Conservation (phyloP, 345 rosid genomes). For the Gossypium raimondii region DNA sequence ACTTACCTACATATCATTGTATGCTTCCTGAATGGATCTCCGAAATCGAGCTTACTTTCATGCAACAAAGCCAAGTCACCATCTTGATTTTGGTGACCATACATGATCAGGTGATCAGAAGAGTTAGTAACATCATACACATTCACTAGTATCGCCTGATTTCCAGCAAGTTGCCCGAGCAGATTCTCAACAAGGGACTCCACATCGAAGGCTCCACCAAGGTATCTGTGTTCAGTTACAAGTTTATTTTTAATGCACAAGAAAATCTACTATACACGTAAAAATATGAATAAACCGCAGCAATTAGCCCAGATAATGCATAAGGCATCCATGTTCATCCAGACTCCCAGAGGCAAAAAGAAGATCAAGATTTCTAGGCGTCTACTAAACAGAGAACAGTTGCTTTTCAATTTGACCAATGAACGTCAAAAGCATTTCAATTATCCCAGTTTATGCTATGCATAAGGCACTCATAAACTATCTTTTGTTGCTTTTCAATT, state of each 20-base stretch:
- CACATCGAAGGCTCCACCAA: constrained; percentile 98
- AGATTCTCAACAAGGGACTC: constrained; percentile 98
- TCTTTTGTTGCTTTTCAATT: neutral
- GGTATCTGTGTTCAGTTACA: constrained; percentile 53
- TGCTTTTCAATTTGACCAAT: too few relatives aligned
- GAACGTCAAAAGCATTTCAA: too few relatives aligned
- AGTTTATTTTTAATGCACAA: neutral
- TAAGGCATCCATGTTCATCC: neutral
- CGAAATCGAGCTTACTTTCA: constrained; percentile 85
- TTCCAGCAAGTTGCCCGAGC: constrained; percentile 95
- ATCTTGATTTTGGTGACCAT: constrained; percentile 74
- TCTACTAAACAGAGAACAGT: too few relatives aligned
- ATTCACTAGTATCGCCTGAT: constrained; percentile 85
- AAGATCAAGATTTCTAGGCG: too few relatives aligned
- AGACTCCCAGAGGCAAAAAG: neutral
- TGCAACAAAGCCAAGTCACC: constrained; percentile 69
- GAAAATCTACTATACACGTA: neutral
- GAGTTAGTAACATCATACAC: constrained; percentile 86
- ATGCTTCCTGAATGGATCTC: constrained; percentile 93
- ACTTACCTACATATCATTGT: constrained; percentile 85
- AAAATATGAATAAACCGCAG: neutral
- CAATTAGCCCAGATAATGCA: neutral
- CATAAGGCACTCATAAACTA: neutral
- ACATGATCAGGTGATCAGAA: constrained; percentile 84
- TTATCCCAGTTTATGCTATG: too few relatives aligned